These are phyloP conservation scores for Penicillium egyptiacum DNA, from an alignment of 495 filamentous ascomycete genomes.

Conservation along the genomic window DNA sequence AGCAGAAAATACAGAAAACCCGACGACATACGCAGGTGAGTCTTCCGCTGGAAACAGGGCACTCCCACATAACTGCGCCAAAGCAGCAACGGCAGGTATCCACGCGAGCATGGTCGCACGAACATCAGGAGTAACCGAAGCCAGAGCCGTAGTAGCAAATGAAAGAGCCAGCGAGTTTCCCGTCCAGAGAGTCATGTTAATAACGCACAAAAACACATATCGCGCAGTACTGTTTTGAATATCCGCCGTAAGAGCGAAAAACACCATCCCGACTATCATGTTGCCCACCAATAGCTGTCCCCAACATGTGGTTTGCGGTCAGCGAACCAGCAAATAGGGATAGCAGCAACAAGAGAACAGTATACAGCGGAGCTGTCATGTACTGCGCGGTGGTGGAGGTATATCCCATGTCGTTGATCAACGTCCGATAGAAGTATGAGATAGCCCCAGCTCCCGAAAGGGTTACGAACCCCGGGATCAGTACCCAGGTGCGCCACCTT, in stretches of 20 bases:
- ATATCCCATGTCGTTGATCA: constrained; percentile 44
- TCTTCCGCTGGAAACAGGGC: constrained; percentile 11
- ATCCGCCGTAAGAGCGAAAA: constrained; percentile 12
- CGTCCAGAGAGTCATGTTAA: constrained; percentile 13
- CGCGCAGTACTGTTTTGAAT: constrained; percentile 8
- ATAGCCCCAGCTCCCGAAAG: constrained; percentile 17
- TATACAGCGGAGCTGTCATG: constrained; percentile 43
- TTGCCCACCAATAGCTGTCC: neutral
- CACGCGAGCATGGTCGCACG: constrained; percentile 13
- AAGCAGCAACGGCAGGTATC: constrained; percentile 5
- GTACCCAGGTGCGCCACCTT: constrained; percentile 15
- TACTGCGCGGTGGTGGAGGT: constrained; percentile 34
- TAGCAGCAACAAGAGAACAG: constrained; percentile 19
- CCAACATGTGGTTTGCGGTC: neutral
- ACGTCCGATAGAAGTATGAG: constrained; percentile 42
- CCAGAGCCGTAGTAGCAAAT: constrained; percentile 9
- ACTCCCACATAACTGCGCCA: constrained; percentile 15
- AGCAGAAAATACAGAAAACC: constrained; percentile 9
- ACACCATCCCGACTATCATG: constrained; percentile 6
- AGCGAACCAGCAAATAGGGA: constrained; percentile 3
- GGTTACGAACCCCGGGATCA: constrained; percentile 6
- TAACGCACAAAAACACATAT: constrained; percentile 14
- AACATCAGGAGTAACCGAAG: constrained; percentile 1
- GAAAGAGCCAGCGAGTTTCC: constrained; percentile 9
- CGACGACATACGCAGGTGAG: constrained; percentile 11